Base-by-base conservation (phyloP, 495 filamentous ascomycete genomes). In the Hyphodiscus hymeniophilus region DNA sequence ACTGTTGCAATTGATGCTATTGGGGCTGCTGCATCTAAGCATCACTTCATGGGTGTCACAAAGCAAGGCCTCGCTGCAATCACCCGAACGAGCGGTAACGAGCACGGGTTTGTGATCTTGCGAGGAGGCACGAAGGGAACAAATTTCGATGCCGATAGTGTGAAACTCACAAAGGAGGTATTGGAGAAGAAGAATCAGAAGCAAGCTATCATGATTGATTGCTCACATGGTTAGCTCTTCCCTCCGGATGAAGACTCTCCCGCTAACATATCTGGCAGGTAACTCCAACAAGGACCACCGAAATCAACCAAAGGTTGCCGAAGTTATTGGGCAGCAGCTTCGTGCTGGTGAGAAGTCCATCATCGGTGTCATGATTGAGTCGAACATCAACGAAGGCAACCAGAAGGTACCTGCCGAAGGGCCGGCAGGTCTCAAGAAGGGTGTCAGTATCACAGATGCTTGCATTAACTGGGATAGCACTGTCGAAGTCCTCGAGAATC, bases 11-110 rank as follows among this genome's bases (percentile, higher is more conserved):
- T 98, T 53, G 92, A 98, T 60, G 92, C 92, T 38, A 94, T 96
- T 51, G 90, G 94, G 46, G 82, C 89, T 7, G 92, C 92, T 2
- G 83, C 87, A 24, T 80, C 89, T 50, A 85, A 85, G 57, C 92
- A 98, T 68, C 89, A 94, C 66, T 98, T 98, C 75, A 88, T 98
- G 75, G 91, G 91, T 65, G 94, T 98, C 34, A 98, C 94, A n/a
- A 98, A 97, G 74, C 89, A 95, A 65, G 92, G 92, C 26, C 73
- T 97, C 47, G 92, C 92, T 10, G 88, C 92, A 26, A 98, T 98
- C 57, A 96, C 90, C 30, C 78, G 86, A 57, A 98, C 92, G 2
- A 75, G 70, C 17, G 92, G 92, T 22, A 98, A 98, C 64, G 84
- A 95, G 67, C 87, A 98, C 61, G 91, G 94, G 52, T 98, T 98